Percentiles rank a stretch among this genome's conserved stretches.
These are phyloP conservation scores for Prinsepia uniflora DNA, from an alignment of 306 rosid genomes.

Conservation along the genomic window DNA sequence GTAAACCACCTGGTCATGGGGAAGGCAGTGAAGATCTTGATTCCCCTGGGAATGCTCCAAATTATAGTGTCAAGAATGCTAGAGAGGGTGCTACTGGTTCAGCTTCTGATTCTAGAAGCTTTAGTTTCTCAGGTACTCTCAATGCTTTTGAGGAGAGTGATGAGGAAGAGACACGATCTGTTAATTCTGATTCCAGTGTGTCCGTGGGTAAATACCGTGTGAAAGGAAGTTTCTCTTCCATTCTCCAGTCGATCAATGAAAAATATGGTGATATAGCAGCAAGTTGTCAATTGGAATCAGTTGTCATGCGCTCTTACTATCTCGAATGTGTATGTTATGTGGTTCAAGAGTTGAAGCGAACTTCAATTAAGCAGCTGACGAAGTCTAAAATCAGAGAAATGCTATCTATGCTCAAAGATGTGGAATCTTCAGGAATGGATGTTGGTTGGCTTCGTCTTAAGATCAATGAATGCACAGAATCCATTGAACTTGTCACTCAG, in stretches of 20 bases:
- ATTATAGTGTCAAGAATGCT: slow-evolving; percentile 23
- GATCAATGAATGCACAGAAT: slow-evolving; percentile 44
- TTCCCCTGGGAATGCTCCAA: slow-evolving; percentile 30
- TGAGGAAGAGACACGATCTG: slow-evolving; percentile 45
- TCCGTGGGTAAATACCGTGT: slow-evolving; percentile 65
- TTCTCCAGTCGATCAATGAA: slow-evolving; percentile 50
- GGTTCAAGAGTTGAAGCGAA: slow-evolving; percentile 62
- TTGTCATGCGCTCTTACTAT: slow-evolving; percentile 71
- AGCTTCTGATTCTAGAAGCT: slow-evolving; percentile 36
- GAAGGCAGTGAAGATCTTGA: slow-evolving; percentile 20
- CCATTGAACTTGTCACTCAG: slow-evolving; percentile 44
- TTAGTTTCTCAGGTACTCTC: slow-evolving; percentile 44
- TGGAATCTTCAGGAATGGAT: slow-evolving; percentile 56
- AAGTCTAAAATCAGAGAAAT: slow-evolving; percentile 61
- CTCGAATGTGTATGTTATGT: slow-evolving; percentile 74
- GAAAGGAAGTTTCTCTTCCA: slow-evolving; percentile 57
- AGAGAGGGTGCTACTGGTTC: slow-evolving; percentile 25
- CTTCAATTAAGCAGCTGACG: slow-evolving; percentile 38
- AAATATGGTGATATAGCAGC: slow-evolving; percentile 81
- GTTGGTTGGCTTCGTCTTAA: slow-evolving; percentile 59
- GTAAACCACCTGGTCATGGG: slow-evolving; percentile 13
- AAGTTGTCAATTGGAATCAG: slow-evolving; percentile 65
- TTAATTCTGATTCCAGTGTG: slow-evolving; percentile 52
- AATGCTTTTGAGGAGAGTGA: slow-evolving; percentile 47
- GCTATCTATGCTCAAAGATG: slow-evolving; percentile 75